Evolutionary conservation across 495 filamentous ascomycete species (phyloP), one percentile per base, ranked within the genome.

Genomic region (Podospora pseudopauciseta): DNA sequence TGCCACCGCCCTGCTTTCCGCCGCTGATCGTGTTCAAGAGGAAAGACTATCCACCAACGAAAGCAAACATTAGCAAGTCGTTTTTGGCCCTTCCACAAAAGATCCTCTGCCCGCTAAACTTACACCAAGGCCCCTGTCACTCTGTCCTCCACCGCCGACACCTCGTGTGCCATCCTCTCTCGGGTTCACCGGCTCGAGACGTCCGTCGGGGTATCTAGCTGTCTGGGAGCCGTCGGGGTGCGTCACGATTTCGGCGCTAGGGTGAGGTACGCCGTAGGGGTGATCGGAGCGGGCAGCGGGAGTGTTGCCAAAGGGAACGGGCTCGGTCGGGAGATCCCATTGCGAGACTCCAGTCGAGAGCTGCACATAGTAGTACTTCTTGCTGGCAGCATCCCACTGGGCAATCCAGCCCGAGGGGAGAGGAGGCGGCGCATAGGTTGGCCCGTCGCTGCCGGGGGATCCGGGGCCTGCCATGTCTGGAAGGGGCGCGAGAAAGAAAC

Each of bases 281-380:
- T 86, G 82, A 19, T 86, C 83, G 63, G 67, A 65, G 16, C 69
- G 72, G 7, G 76, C 74, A 26, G 79, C 82, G 16, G 86, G 86
- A 1, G 85, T 86, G 68, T 79, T 71, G 60, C 76, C 75, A 23
- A 74, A 79, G 20, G 85, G 86, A 5, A 84, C 87, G 53, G 89
- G 82, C 65, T 89, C 81, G 20, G 87, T 91, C 26, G 91, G 91
- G 16, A 90, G 83, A 3, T 92, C 89, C 91, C 91, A 94, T 77
- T 91, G 90, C 58, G 89, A 91, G 28, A 87, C 81, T 26, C 90
- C 91, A 2, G 90, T 93, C 56, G 88, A 85, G 53, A 91, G 81
- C 71, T 93, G 89, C 34, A 94, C 91, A 74, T 85, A 94, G 76
- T 94, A 94, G 79, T 93, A 94, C 74, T 90, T 88, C 58, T 86